These are phyloP conservation scores for Pythium grandisporangium DNA, from an alignment of 352 stramenopile genomes.

Conservation along the genomic window DNA sequence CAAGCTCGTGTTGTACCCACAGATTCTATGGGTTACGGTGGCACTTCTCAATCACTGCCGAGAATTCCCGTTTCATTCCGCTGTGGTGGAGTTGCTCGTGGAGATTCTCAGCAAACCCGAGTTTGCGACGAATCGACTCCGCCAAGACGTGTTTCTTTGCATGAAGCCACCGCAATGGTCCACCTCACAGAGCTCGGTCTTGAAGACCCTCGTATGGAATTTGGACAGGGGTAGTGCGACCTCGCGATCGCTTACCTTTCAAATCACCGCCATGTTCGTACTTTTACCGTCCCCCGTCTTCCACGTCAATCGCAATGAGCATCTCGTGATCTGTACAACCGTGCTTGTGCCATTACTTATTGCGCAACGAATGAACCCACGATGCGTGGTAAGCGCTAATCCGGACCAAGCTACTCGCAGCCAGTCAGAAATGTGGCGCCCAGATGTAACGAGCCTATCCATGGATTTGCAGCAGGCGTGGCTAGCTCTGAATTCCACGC, in stretches of 20 bases:
- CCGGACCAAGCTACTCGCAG: too few species aligned
- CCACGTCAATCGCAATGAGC: conserved; percentile 18
- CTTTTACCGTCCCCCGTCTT: conserved; percentile 24
- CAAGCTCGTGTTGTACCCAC: conserved; percentile 59
- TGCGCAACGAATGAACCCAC: background rate
- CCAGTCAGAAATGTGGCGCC: too few species aligned
- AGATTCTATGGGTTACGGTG: conserved; percentile 65
- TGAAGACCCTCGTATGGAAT: conserved; percentile 36
- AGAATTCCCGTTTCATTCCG: conserved; percentile 10
- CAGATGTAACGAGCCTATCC: background rate
- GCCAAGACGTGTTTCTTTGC: conserved; percentile 31
- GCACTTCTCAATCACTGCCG: conserved; percentile 53
- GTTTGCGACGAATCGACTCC: conserved; percentile 28
- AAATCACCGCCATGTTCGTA: conserved; percentile 14
- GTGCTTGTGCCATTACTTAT: conserved; percentile 21
- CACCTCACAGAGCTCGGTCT: conserved; percentile 24
- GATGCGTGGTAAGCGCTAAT: too few species aligned
- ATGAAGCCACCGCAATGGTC: conserved; percentile 46
- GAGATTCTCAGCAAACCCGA: conserved; percentile 31
- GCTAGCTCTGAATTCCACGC: too few species aligned
- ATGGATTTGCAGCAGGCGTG: background rate
- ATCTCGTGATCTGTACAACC: conserved; percentile 33
- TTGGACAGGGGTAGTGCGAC: background rate
- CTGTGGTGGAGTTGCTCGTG: conserved; percentile 23
- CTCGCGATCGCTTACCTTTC: conserved; percentile 5